Evolutionary conservation across 2,329 filamentous ascomycete genomes (phyloP).

Genomic region (Phaeosphaeria sp.): DNA sequence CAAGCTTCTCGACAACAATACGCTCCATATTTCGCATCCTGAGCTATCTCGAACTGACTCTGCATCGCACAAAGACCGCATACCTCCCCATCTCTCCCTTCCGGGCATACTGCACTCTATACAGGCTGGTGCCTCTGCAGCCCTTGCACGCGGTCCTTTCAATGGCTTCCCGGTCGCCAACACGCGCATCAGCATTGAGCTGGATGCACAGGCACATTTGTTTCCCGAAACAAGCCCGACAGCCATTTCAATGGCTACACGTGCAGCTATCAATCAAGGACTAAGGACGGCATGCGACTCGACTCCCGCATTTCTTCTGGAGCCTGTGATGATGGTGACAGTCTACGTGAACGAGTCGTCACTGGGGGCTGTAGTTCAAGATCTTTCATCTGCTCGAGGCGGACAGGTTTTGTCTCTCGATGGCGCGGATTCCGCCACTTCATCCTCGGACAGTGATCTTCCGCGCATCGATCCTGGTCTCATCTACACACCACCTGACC

Average conservation of each 20-base stretch:
- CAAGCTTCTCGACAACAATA: constrained; percentile 69
- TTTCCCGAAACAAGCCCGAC: constrained; percentile 72
- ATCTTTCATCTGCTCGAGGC: constrained; percentile 76
- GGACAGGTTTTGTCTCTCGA: constrained; percentile 76
- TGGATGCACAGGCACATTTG: constrained; percentile 70
- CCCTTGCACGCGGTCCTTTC: constrained; percentile 82
- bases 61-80: constrained; percentile 50
- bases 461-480: constrained; percentile 70
- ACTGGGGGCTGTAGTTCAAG: constrained; percentile 82
- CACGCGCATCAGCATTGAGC: constrained; percentile 71
- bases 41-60: constrained; percentile 52
- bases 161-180: constrained; percentile 81
- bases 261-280: constrained; percentile 67
- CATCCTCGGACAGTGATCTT: constrained; percentile 35
- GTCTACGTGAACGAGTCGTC: constrained; percentile 85
- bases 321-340: constrained; percentile 90
- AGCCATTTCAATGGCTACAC: constrained; percentile 71
- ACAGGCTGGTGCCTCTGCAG: constrained; percentile 81
- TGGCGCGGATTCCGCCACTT: constrained; percentile 18
- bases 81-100: constrained; percentile 63
- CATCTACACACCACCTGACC: constrained; percentile 89
- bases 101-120: constrained; percentile 62
- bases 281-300: constrained; percentile 67
- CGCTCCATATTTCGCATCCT: constrained; percentile 64
- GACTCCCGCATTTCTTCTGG: constrained; percentile 73